Evolutionary conservation across 768 basidiomycete species (phyloP), one percentile per base, ranked within the genome.

Genomic region (Russula vinacea): DNA sequence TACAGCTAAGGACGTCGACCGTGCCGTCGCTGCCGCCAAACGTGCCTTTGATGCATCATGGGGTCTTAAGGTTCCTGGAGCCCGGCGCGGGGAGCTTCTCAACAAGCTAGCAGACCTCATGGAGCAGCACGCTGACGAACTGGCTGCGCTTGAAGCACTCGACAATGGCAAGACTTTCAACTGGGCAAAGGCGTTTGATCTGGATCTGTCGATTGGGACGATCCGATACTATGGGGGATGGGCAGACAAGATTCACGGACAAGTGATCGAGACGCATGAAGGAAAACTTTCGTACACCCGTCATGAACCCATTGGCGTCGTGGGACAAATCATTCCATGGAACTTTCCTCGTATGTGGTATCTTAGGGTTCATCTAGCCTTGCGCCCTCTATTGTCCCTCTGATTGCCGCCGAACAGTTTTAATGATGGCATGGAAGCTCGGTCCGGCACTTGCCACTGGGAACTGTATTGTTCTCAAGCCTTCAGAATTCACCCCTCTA

Each of bases 201-300:
- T 89, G 3, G 69, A 70, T 0, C 74, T 74, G 60, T 74, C 81
- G 0, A 78, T 86, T 62, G 76, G 73, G 19, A 77, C 78, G 35
- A 73, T 93, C 67, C 79, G 84, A 33, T 96, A 95, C 77, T 98
- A 89, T 70, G 91, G 86, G 47, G 94, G 94, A n/a, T 91, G 90
- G 86, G 90, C 92, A 26, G 94, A 94, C 78, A 96, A 95, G 77
- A 76, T 89, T 58, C 78, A 81, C 5, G 91, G 90, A 7, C 83
- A 90, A 73, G 85, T 84, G 10, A 85, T 92, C 73, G 90, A 93
- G 77, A 83, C 74, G 68, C 74, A 68, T 35, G 72, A 72, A 63
- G 67, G 62, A 32, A 85, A 84, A 75, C 74, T 86, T 56, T 78
- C 77, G 2, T 86, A 85, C 73, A 86, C 85, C 8, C 74, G 80